A percentile compares a stretch with the other conserved stretches of the same genome.
Evolutionary conservation across 2,329 filamentous ascomycete genomes (phyloP).

Genomic region (Colletotrichum sp.): DNA sequence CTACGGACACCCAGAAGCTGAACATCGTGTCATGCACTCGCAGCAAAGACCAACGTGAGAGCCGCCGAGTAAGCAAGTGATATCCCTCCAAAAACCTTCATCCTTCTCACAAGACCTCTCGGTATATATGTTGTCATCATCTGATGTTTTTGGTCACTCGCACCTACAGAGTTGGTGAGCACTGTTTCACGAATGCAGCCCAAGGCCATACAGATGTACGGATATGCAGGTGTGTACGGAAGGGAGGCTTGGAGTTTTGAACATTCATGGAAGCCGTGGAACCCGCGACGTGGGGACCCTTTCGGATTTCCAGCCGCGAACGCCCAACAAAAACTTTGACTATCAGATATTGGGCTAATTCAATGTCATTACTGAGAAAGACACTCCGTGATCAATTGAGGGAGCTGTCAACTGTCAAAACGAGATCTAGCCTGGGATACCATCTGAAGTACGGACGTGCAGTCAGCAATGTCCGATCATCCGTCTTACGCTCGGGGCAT

Average conservation of each 20-base stretch:
- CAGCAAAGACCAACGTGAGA: background rate
- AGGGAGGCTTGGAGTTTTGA: background rate
- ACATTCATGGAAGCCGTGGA: background rate
- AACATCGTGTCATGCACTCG: background rate
- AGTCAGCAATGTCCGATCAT: background rate
- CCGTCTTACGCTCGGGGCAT: background rate
- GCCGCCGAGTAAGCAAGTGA: background rate
- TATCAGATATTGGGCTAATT: background rate
- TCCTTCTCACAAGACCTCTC: background rate
- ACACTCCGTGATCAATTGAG: background rate
- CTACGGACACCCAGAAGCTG: background rate
- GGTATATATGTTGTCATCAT: conserved; percentile 3
- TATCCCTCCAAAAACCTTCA: background rate
- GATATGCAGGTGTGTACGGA: background rate
- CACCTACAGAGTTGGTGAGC: background rate
- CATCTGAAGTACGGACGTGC: background rate
- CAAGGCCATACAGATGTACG: background rate
- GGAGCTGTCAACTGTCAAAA: background rate
- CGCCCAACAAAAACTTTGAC: background rate
- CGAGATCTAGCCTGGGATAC: background rate
- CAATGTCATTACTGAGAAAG: background rate
- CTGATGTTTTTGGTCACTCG: background rate
- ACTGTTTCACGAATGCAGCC: conserved; percentile 1
- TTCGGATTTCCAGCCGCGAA: background rate
- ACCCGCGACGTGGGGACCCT: background rate